phyloP scores from a whole-genome alignment of 176 grass and related monocot genomes.

The Puya raimondii region DNA sequence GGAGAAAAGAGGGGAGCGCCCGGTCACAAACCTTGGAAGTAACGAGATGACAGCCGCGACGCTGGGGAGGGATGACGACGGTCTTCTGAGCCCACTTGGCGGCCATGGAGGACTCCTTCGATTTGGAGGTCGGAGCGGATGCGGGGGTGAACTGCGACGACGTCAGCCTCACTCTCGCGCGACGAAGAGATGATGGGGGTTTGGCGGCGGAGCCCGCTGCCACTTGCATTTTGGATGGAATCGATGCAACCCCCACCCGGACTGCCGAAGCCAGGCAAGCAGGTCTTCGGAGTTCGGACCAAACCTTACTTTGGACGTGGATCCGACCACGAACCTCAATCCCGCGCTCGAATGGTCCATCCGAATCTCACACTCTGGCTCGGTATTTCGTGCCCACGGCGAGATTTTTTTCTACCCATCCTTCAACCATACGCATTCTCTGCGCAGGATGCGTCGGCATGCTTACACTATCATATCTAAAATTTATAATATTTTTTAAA shows the following conservation, averaged over 20 bases:
- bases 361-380: too few relatives aligned
- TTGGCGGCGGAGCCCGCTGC: background rate
- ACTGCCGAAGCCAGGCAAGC: too few relatives aligned
- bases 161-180: background rate
- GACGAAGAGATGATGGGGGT: background rate
- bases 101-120: constrained; percentile 29
- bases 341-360: too few relatives aligned
- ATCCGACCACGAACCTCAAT: too few relatives aligned
- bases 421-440: too few relatives aligned
- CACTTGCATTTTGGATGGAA: background rate
- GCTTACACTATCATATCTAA: too few relatives aligned
- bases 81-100: constrained; percentile 86
- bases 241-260: background rate
- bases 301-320: too few relatives aligned
- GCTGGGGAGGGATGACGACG: constrained; percentile 66
- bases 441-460: too few relatives aligned
- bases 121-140: constrained; percentile 14
- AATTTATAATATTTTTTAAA: too few relatives aligned
- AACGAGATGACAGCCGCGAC: constrained; percentile 91
- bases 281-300: too few relatives aligned
- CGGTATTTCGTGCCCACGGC: too few relatives aligned
- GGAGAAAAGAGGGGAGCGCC: background rate
- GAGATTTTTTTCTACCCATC: too few relatives aligned
- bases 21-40: constrained; percentile 37
- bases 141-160: constrained; percentile 36